Percentiles rank a stretch among this genome's conserved stretches.
These are phyloP conservation scores for Serpula lacrymans DNA, from an alignment of 768 basidiomycete species.

Conservation along the genomic window DNA sequence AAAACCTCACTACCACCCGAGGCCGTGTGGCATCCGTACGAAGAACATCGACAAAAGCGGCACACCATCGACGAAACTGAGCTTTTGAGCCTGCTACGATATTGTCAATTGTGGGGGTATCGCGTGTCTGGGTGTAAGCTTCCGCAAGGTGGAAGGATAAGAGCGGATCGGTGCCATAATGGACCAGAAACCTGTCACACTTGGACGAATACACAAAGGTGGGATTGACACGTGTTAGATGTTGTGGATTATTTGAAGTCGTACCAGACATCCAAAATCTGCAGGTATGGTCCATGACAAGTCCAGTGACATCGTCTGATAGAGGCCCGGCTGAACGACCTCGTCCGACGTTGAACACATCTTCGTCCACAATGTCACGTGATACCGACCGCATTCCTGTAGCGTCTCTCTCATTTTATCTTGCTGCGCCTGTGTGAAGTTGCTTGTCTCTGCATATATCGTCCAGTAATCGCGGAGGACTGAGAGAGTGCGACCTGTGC, in stretches of 20 bases:
- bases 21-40: neutral
- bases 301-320: neutral
- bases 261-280: slow-evolving; percentile 43
- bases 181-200: slow-evolving; percentile 33
- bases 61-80: slow-evolving; percentile 34
- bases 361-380: neutral
- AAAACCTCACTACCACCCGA: no score
- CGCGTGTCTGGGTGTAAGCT: slow-evolving; percentile 10
- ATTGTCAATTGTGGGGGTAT: slow-evolving; percentile 12
- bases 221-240: slow-evolving; percentile 36
- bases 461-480: slow-evolving; percentile 41
- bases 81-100: slow-evolving; percentile 26
- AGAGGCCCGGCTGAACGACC: neutral
- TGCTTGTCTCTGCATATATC: slow-evolving; percentile 10
- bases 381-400: slow-evolving; percentile 1
- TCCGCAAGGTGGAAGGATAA: slow-evolving; percentile 39
- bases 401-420: no score
- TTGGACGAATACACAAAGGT: slow-evolving; percentile 42
- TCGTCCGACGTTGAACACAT: neutral
- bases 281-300: slow-evolving; percentile 8
- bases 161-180: slow-evolving; percentile 44
- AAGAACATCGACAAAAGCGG: slow-evolving; percentile 16
- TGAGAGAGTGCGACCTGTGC: slow-evolving; percentile 33
- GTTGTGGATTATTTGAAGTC: slow-evolving; percentile 20
- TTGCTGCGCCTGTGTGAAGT: no score